phyloP scores from a whole-genome alignment of 2,329 filamentous ascomycete species.

The Pestalotiopsis sp. region DNA sequence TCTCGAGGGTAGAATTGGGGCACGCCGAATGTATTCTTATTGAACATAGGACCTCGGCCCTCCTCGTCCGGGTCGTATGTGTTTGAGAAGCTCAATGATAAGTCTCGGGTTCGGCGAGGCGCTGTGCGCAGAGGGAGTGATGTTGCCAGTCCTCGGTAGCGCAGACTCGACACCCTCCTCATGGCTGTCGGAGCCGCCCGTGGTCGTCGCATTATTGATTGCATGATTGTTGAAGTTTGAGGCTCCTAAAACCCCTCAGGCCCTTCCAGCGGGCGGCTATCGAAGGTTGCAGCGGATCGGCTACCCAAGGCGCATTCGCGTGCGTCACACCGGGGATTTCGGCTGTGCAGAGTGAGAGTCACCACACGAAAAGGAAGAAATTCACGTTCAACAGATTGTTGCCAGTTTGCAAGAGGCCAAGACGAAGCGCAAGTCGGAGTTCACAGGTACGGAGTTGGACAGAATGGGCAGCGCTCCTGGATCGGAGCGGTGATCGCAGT shows the following conservation, averaged over 20 bases:
- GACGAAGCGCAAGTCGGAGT: background rate
- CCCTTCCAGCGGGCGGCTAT: background rate
- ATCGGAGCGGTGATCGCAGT: background rate
- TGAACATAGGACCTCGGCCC: constrained; percentile 63
- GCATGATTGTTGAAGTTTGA: constrained; percentile 22
- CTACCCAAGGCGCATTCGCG: background rate
- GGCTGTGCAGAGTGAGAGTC: background rate
- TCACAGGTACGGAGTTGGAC: background rate
- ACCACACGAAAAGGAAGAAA: background rate
- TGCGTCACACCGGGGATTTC: background rate
- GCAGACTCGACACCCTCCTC: constrained; percentile 13
- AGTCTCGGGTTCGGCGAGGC: constrained; percentile 48
- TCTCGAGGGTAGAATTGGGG: constrained; percentile 67
- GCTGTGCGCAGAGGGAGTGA: constrained; percentile 30
- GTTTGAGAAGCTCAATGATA: constrained; percentile 61
- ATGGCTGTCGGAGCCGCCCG: constrained; percentile 19
- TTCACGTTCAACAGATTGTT: background rate
- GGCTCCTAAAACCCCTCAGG: background rate
- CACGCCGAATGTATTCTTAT: constrained; percentile 59
- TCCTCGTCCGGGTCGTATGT: constrained; percentile 61
- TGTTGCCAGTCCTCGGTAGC: constrained; percentile 27
- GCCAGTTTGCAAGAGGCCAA: background rate
- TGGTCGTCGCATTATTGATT: constrained; percentile 24
- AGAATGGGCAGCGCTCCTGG: background rate
- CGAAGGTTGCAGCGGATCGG: background rate